Evolutionary conservation across 2,329 filamentous ascomycete species (phyloP).

Genomic region (Raffaelea arxii): DNA sequence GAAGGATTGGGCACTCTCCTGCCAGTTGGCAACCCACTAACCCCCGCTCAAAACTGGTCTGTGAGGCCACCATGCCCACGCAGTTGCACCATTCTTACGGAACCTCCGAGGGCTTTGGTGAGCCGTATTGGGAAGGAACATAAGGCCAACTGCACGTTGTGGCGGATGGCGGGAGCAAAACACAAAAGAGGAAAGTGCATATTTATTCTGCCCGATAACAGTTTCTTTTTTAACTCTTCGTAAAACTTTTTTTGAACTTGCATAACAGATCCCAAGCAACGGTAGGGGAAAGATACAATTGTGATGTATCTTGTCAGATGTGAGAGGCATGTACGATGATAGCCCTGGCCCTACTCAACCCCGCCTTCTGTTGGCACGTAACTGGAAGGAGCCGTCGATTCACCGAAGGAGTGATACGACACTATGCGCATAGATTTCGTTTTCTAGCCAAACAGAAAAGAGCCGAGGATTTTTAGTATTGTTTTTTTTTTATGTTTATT

Average conservation of each 20-base stretch:
- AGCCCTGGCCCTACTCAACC: neutral
- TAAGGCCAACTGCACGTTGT: neutral
- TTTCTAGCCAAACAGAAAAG: conserved; percentile 1
- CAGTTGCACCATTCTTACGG: too few relatives aligned
- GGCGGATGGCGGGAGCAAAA: neutral
- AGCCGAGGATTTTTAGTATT: neutral
- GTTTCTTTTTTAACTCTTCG: too few relatives aligned
- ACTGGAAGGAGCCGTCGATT: too few relatives aligned
- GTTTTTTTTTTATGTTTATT: neutral
- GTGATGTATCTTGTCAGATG: neutral
- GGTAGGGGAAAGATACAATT: neutral
- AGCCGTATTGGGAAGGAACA: neutral
- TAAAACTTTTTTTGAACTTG: too few relatives aligned
- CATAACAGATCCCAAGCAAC: neutral
- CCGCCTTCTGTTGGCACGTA: too few relatives aligned
- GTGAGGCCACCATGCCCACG: too few relatives aligned
- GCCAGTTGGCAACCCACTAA: too few relatives aligned
- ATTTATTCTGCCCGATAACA: too few relatives aligned
- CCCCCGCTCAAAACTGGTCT: too few relatives aligned
- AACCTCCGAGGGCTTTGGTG: too few relatives aligned
- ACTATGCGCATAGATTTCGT: too few relatives aligned
- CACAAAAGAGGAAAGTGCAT: conserved; percentile 5
- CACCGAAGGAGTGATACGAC: too few relatives aligned
- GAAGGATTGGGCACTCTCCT: neutral
- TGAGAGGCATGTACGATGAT: neutral